These are phyloP conservation scores for Neurospora africana DNA, from an alignment of 495 filamentous ascomycete genomes.

Conservation along the genomic window DNA sequence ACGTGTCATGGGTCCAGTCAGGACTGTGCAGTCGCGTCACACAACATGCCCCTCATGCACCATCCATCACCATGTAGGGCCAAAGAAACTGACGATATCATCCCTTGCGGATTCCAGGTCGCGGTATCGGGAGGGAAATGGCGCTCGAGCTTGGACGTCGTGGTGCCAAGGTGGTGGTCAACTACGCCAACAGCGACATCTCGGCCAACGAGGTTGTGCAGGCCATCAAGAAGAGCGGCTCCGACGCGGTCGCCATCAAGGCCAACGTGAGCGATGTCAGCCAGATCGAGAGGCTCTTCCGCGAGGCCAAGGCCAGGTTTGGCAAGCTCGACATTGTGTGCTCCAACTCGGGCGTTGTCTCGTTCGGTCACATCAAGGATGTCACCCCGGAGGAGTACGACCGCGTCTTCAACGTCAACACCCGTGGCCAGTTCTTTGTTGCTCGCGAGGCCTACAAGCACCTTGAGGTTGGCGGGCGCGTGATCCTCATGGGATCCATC, in stretches of 20 bases:
- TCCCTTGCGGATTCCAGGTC: slow-evolving; percentile 27
- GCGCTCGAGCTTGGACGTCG: slow-evolving; percentile 67
- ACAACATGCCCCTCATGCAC: neutral
- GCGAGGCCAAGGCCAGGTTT: slow-evolving; percentile 52
- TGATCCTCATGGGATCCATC: slow-evolving; percentile 55
- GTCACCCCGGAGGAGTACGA: slow-evolving; percentile 70
- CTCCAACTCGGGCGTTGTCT: slow-evolving; percentile 57
- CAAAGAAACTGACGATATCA: neutral
- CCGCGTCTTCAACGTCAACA: slow-evolving; percentile 68
- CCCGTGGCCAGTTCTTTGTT: slow-evolving; percentile 73
- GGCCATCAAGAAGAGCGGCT: slow-evolving; percentile 47
- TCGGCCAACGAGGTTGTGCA: slow-evolving; percentile 53
- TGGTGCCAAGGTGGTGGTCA: slow-evolving; percentile 66
- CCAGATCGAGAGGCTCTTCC: slow-evolving; percentile 41
- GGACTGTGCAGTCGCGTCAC: neutral
- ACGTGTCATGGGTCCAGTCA: neutral
- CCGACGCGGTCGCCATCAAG: slow-evolving; percentile 55
- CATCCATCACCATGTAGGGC: neutral
- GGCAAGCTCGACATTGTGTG: slow-evolving; percentile 60
- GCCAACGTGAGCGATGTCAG: slow-evolving; percentile 65
- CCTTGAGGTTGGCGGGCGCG: slow-evolving; percentile 48
- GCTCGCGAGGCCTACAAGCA: slow-evolving; percentile 58
- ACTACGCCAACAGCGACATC: slow-evolving; percentile 56
- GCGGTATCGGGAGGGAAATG: slow-evolving; percentile 68
- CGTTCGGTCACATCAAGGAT: slow-evolving; percentile 53